A percentile compares a stretch with the other conserved stretches of the same genome.
Evolutionary conservation across 148 eudicot genomes (phyloP).

Genomic region (Amaranthus hypochondriacus): DNA sequence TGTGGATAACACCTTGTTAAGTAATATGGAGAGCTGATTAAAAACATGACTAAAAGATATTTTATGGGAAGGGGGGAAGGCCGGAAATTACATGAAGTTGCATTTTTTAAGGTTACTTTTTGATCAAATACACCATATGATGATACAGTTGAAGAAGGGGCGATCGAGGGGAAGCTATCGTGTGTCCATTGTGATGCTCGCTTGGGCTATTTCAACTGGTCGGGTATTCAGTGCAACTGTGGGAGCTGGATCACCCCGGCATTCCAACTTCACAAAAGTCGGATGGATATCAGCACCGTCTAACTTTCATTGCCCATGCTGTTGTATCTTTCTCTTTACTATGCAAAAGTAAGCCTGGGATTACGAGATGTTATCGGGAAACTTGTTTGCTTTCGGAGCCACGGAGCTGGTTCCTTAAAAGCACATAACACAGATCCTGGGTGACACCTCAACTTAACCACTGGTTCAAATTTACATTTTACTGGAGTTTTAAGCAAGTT

Average conservation of each 20-base stretch:
- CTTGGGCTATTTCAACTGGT: slow-evolving; percentile 92
- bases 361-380: not conserved
- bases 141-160: slow-evolving; percentile 79
- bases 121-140: slow-evolving; percentile 1
- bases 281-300: slow-evolving; percentile 60
- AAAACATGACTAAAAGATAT: too few species aligned
- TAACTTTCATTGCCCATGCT: slow-evolving; percentile 10
- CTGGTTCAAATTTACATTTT: not conserved
- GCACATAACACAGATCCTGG: not conserved
- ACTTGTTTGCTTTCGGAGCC: not conserved
- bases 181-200: slow-evolving; percentile 86
- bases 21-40: too few species aligned
- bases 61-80: too few species aligned
- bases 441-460: not conserved
- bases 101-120: not conserved
- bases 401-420: not conserved
- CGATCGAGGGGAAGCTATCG: slow-evolving; percentile 76
- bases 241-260: slow-evolving; percentile 98
- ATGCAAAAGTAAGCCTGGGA: not conserved
- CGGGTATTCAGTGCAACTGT: slow-evolving; percentile 91
- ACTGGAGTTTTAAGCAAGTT: not conserved
- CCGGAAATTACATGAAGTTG: not conserved
- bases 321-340: not conserved
- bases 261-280: slow-evolving; percentile 86
- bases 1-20: too few species aligned